These are phyloP conservation scores for Salix brachista DNA, from an alignment of 345 rosid genomes.

Conservation along the genomic window DNA sequence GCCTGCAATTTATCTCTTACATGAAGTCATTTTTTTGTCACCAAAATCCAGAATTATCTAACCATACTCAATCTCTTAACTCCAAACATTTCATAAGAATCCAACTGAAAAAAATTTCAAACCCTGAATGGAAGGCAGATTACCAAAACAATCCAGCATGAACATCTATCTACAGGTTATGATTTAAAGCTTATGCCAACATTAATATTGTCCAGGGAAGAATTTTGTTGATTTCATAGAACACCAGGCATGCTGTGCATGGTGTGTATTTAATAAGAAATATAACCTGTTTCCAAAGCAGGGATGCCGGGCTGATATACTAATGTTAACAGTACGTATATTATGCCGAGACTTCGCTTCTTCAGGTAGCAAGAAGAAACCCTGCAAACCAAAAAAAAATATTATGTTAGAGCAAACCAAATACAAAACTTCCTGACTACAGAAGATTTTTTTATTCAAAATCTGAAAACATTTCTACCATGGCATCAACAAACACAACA, in stretches of 20 bases:
- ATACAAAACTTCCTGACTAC: background rate
- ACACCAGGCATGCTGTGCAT: background rate
- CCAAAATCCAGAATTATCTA: background rate
- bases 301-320: constrained; percentile 86
- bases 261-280: background rate
- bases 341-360: constrained; percentile 79
- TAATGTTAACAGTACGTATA: constrained; percentile 70
- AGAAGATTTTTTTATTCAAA: background rate
- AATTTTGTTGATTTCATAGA: background rate
- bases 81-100: background rate
- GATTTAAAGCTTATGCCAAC: background rate
- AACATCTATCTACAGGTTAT: background rate
- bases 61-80: background rate
- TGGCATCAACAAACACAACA: background rate
- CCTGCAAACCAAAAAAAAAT: constrained; percentile 39
- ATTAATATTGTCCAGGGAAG: background rate
- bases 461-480: background rate
- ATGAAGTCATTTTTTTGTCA: background rate
- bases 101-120: background rate
- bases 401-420: constrained; percentile 4
- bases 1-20: background rate
- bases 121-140: background rate
- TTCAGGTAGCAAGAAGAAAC: constrained; percentile 91
- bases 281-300: constrained; percentile 97
- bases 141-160: background rate